Conservation (phyloP, 208 protist species). For the Trypanosoma rangeli region DNA sequence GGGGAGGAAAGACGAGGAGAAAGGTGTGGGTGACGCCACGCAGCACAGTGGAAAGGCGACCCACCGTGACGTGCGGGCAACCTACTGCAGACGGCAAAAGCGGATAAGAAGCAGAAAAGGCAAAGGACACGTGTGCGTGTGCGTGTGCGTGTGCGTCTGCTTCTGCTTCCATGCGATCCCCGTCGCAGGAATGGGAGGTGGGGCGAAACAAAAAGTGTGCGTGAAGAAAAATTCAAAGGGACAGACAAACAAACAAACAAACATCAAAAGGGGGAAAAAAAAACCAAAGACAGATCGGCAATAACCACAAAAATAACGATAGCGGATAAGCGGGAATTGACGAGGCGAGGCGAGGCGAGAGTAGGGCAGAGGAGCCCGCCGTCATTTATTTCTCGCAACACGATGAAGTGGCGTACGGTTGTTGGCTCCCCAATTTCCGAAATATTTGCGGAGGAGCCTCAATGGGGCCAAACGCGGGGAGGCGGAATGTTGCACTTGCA, state of each 20-base stretch:
- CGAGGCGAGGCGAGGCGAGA: neutral
- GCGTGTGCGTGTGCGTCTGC: slow-evolving; percentile 17
- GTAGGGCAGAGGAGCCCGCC: neutral
- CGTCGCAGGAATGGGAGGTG: neutral
- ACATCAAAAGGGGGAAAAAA: neutral
- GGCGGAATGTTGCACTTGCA: too few relatives aligned
- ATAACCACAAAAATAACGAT: slow-evolving; percentile 19
- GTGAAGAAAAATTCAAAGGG: neutral
- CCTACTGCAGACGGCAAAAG: too few relatives aligned
- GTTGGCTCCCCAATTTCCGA: too few relatives aligned
- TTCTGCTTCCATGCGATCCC: slow-evolving; percentile 1
- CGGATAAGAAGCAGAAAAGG: neutral
- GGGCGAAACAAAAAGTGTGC: neutral
- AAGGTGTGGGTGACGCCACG: too few relatives aligned
- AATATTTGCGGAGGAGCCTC: too few relatives aligned
- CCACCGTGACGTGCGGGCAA: neutral
- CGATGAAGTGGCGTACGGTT: too few relatives aligned
- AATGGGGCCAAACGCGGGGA: too few relatives aligned
- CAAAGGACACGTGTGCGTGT: neutral
- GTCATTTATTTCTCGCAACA: neutral
- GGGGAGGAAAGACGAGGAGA: neutral
- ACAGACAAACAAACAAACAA: too few relatives aligned
- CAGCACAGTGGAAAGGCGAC: neutral
- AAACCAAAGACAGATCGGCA: slow-evolving; percentile 6
- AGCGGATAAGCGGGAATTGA: slow-evolving; percentile 6